phyloP scores from a whole-genome alignment of 192 early-diverging fungal species.

The Pilaira anomala region DNA sequence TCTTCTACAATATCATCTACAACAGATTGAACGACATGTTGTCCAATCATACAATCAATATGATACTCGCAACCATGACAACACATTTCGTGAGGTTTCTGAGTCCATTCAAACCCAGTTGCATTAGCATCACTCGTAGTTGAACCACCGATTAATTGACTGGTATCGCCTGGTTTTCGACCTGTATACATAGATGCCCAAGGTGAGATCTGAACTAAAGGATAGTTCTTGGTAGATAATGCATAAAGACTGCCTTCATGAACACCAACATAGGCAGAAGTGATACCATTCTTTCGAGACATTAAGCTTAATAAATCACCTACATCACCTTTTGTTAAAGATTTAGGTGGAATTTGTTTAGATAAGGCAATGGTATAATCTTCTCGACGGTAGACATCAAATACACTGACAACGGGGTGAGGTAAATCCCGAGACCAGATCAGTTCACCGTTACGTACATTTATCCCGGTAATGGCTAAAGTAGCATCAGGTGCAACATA shows the following conservation, averaged over 20 bases:
- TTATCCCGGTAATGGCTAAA: constrained; percentile 35
- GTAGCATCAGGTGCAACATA: constrained; percentile 39
- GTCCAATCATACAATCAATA: constrained; percentile 47
- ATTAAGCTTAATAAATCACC: constrained; percentile 32
- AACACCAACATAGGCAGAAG: constrained; percentile 61
- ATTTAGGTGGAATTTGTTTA: constrained; percentile 18
- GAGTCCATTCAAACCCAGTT: constrained; percentile 5
- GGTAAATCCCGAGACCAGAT: constrained; percentile 54
- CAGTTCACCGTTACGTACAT: constrained; percentile 28
- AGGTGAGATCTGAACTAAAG: constrained; percentile 50
- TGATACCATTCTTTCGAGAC: constrained; percentile 28
- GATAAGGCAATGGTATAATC: constrained; percentile 35
- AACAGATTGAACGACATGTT: constrained; percentile 29
- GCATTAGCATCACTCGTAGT: constrained; percentile 4
- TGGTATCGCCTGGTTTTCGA: constrained; percentile 7
- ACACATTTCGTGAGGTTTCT: constrained; percentile 15
- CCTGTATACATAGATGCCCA: constrained; percentile 31
- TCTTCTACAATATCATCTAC: not conserved
- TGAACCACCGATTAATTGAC: constrained; percentile 11
- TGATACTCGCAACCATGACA: constrained; percentile 25
- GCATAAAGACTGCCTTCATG: constrained; percentile 66
- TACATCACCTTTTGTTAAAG: constrained; percentile 21
- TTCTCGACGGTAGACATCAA: constrained; percentile 48
- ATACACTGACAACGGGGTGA: constrained; percentile 50
- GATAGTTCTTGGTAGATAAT: constrained; percentile 64